phyloP scores from a whole-genome alignment of 1,139 yeast species.

The Pichia sp. region DNA sequence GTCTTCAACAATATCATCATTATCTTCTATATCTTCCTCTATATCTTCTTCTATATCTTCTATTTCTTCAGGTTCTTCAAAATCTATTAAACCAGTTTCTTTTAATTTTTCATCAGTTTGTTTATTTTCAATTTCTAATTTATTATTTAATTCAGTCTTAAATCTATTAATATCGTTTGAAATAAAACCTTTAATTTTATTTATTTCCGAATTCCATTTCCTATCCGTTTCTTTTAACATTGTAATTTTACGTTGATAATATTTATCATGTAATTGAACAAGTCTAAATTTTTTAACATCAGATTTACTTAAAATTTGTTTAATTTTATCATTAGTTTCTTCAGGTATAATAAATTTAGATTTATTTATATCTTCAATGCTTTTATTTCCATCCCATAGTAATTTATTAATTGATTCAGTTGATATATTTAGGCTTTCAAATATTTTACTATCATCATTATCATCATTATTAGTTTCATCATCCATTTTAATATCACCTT shows the following conservation, averaged over 20 bases:
- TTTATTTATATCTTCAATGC: constrained; percentile 16
- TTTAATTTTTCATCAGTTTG: constrained; percentile 4
- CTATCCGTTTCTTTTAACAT: constrained; percentile 19
- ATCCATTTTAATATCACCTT: constrained; percentile 11
- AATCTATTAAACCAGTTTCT: constrained; percentile 3
- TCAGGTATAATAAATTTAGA: constrained; percentile 18
- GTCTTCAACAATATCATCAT: constrained; percentile 19
- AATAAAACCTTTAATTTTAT: constrained; percentile 19
- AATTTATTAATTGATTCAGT: constrained; percentile 1
- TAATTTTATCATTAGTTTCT: constrained; percentile 24
- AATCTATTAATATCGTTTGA: constrained; percentile 17
- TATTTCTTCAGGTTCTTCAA: not conserved
- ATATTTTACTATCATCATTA: constrained; percentile 4
- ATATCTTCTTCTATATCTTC: constrained; percentile 6
- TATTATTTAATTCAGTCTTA: constrained; percentile 13
- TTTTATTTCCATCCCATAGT: constrained; percentile 1
- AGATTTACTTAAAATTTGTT: constrained; percentile 17
- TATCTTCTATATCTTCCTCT: constrained; percentile 20
- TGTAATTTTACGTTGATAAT: constrained; percentile 21
- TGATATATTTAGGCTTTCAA: constrained; percentile 2
- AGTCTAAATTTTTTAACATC: constrained; percentile 24
- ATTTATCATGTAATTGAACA: constrained; percentile 24
- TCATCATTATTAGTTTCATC: constrained; percentile 8
- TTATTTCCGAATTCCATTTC: constrained; percentile 26
- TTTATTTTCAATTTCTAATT: constrained; percentile 13